Evolutionary conservation across 2,329 filamentous ascomycete genomes (phyloP), one percentile per base, ranked within the genome.

Genomic region (Gyromitra esculenta): DNA sequence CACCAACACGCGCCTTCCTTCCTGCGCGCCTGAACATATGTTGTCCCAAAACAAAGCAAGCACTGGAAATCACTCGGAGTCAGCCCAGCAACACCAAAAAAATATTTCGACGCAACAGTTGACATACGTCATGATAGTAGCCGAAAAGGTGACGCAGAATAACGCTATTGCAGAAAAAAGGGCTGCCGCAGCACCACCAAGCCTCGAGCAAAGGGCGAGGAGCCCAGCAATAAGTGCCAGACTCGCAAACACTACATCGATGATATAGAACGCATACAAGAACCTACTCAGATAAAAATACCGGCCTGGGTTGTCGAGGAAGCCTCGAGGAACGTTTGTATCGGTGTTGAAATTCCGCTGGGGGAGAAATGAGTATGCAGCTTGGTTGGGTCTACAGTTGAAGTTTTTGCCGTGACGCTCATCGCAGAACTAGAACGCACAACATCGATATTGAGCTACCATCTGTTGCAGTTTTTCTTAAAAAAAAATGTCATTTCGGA

Each of bases 241-340:
- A 62, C 88, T 87, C 78, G 89, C 88, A 83, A 97, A 96, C 86
- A 97, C 90, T 48, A 97, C 88, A 18, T 90, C 89, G 79, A 98
- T 91, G 73, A 98, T 86, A 85, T 92, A 92, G 84, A 97, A 96
- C 48, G 94, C 93, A 88, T 95, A 98, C 83, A 93, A 91, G 86
- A 97, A 97, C 52, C 95, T 89, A 85, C 93, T 96, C 82, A 96
- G 87, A 84, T 94, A 93, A 85, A 88, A 98, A 86, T 90, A 97
- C 78, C 86, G 77, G 11, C 67, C 73, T 7, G 70, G 79, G 18
- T 79, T 70, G 50, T 78, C 60, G 52, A 81, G 31, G 62, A 81
- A 81, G 48, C 77, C 78, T 79, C 85, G 84, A 25, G 78, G 83
- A 78, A 86, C 87, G 5, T 89, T 91, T 2, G 88, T 90, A 75